Conservation (phyloP, 2,329 filamentous ascomycete species). For the Pseudogymnoascus verrucosus region DNA sequence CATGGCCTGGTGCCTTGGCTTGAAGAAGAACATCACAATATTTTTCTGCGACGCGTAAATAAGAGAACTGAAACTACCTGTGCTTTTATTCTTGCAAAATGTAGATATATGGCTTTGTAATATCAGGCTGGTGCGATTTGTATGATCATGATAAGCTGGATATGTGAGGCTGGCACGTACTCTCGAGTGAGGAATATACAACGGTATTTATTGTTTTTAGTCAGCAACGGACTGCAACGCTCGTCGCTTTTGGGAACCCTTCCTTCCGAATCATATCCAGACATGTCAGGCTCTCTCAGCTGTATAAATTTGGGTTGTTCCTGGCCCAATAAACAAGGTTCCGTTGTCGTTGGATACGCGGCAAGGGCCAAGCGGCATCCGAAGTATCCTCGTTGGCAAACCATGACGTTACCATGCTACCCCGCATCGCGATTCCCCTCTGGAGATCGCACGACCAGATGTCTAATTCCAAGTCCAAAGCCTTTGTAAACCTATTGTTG, state of each 20-base stretch:
- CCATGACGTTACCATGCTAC: neutral
- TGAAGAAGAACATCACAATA: conserved; percentile 17
- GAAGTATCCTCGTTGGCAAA: neutral
- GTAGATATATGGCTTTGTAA: neutral
- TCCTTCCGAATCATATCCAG: neutral
- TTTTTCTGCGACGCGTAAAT: neutral
- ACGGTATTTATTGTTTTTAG: neutral
- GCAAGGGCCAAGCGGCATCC: neutral
- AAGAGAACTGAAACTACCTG: neutral
- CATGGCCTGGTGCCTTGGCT: conserved; percentile 11
- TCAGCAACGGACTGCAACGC: neutral
- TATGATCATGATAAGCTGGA: neutral
- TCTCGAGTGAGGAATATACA: neutral
- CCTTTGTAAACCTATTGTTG: neutral
- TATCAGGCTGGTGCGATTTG: neutral
- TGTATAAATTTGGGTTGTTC: neutral
- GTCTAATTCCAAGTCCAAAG: neutral
- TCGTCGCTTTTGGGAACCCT: neutral
- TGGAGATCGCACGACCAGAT: neutral
- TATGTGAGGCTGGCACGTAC: neutral
- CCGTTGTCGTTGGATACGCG: neutral
- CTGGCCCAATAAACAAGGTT: neutral
- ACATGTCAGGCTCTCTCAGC: neutral
- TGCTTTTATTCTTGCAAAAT: neutral
- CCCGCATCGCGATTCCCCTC: neutral